phyloP scores from a whole-genome alignment of 805 yeast genomes.

The Candida mattraensis region DNA sequence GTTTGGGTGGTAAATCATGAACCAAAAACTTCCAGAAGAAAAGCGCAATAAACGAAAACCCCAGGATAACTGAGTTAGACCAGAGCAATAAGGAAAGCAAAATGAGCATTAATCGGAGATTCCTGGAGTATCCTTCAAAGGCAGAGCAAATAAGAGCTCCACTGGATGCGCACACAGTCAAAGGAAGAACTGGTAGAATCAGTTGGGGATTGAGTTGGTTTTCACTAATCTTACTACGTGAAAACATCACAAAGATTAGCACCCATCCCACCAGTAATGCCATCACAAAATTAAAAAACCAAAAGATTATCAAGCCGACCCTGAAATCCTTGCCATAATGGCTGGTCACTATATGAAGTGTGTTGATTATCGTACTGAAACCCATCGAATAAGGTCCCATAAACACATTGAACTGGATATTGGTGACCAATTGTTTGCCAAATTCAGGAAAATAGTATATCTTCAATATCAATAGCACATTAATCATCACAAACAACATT shows the following conservation, averaged over 20 bases:
- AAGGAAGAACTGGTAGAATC: conserved; percentile 73
- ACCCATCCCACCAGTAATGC: conserved; percentile 61
- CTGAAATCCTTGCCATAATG: conserved; percentile 30
- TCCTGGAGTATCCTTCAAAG: conserved; percentile 37
- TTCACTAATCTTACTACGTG: conserved; percentile 35
- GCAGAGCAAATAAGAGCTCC: conserved; percentile 54
- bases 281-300: conserved; percentile 65
- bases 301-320: conserved; percentile 49
- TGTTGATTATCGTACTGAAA: conserved; percentile 59
- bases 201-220: conserved; percentile 51
- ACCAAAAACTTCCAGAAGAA: conserved; percentile 60
- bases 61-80: conserved; percentile 67
- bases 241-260: conserved; percentile 49
- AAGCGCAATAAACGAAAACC: conserved; percentile 53
- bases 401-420: conserved; percentile 53
- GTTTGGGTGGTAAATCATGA: conserved; percentile 55
- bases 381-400: conserved; percentile 88
- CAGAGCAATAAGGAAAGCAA: conserved; percentile 57
- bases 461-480: conserved; percentile 37
- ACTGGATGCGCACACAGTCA: conserved; percentile 68
- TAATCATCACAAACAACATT: conserved; percentile 43
- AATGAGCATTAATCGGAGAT: conserved; percentile 51
- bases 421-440: conserved; percentile 32
- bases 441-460: conserved; percentile 30
- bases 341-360: conserved; percentile 44